Evolutionary conservation across 75 land plant genomes (phyloP).

Genomic region (Cupressus sempervirens): DNA sequence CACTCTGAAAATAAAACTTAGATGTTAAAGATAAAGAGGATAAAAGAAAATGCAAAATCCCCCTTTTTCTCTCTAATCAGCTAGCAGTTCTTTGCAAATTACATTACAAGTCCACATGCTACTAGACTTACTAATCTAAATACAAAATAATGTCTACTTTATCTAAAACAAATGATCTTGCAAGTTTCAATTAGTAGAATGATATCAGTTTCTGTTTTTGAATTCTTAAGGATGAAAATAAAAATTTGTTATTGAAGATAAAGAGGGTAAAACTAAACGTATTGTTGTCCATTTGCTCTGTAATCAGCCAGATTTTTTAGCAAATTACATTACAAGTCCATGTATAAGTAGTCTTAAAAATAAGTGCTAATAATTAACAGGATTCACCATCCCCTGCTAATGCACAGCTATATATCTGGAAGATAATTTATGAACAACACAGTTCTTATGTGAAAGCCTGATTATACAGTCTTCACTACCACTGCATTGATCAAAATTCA

Average conservation of each 20-base stretch:
- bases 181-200: not conserved
- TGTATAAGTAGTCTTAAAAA: not conserved
- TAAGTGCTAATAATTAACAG: not conserved
- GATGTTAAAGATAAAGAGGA: not conserved
- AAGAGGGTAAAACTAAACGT: too few relatives aligned
- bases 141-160: not conserved
- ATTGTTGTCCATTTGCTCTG: not conserved
- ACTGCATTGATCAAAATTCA: not conserved
- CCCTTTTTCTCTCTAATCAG: not conserved
- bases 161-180: conserved; percentile 12
- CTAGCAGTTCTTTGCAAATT: not conserved
- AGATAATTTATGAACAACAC: not conserved
- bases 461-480: not conserved
- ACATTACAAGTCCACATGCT: too few relatives aligned
- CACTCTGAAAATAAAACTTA: not conserved
- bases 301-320: not conserved
- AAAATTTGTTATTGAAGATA: too few relatives aligned
- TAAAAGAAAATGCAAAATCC: not conserved
- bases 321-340: not conserved
- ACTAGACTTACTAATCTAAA: too few relatives aligned
- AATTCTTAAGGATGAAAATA: too few relatives aligned
- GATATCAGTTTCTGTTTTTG: not conserved
- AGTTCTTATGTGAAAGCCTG: not conserved
- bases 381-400: not conserved
- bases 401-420: not conserved